Base-by-base conservation (phyloP, 495 filamentous ascomycete species). In the Aspergillus ellipticus region DNA sequence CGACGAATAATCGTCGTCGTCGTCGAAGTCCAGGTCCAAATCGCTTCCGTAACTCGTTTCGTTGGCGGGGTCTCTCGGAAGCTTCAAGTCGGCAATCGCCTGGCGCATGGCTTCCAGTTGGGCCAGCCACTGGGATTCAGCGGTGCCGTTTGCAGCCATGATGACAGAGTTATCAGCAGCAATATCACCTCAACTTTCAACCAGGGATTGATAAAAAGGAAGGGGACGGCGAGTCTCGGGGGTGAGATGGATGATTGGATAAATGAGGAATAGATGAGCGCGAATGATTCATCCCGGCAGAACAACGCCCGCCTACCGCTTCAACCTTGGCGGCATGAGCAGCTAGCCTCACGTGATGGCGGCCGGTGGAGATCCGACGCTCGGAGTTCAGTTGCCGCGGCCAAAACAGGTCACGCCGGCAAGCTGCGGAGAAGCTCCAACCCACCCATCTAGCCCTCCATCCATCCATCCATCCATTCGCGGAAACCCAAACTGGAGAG, bases 51-150 rank as follows among this genome's bases (percentile, higher is more conserved):
- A 83, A 17, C 61, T 55, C 19, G 60, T 64, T n/a, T 71, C 74
- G 51, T 68, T 74, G 51, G 67, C 59, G 43, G 74, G 66, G 49
- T 73, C 62, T 64, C 73, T 68, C 39, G 79, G 80, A 19, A 87
- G 74, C 57, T 88, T 85, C 35, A 91, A 64, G 17, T 86, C 83
- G 17, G 82, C 86, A 49, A 92, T 82, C 31, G 89, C 86, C 57
- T 84, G 77, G 47, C 86, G 80, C 89, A 92, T 91, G 8, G 80
- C 79, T 3, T 78, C 75, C 22, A 91, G 75, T 61, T 91, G 87
- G 6, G 78, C 74, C 48, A 89, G 79, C 89, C 89, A 92, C 72
- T 85, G 74, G 17, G 81, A 79, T 64, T 89, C 83, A 19, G 77
- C 71, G 13, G 69, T 51, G 21, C 61, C 58, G 6, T 66, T 66